Base-by-base conservation (phyloP, 768 basidiomycete genomes). In the Leucosporidium scottii region DNA sequence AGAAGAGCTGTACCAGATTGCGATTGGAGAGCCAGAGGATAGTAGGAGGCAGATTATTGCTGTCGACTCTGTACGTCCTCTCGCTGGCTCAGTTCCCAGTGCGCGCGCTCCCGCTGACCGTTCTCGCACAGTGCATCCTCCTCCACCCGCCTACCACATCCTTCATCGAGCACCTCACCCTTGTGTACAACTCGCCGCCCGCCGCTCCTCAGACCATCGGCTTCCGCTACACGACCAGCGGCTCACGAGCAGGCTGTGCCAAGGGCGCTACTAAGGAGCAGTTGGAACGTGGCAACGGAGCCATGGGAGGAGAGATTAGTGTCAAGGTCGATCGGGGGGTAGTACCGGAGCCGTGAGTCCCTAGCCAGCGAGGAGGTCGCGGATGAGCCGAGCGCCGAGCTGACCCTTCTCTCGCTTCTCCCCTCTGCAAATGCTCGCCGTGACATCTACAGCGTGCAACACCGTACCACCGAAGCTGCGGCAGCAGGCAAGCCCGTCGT, bases 91-190 rank as follows among this genome's bases (percentile, higher is more conserved):
- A 3, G 18, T 18, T n/a, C n/a, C n/a, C n/a, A n/a, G 50, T 34
- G 10, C 31, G 31, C 27, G 28, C 30, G 30, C 30, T 18, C 36
- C 18, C 15, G 61, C 30, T 28, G 21, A 34, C 2, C 34, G 5
- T n/a, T 2, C n/a, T 36, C 34, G 31, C 6, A 13, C 59, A 68
- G 67, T 68, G 67, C 56, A 39, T 27, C 10, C 28, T 68, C 25
- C 61, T 61, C 59, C 57, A 64, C 48, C 23, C 44, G 1, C 18
- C 39, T 1, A 3, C 53, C 3, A 3, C 21, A 12, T 25, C 53
- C 17, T 27, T 69, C n/a, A 6, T 34, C 2, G 67, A 69, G n/a
- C 34, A 39, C 20, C 13, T 69, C 60, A 48, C 55, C 17, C 55
- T 69, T 10, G 48, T 55, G 17, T 50, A n/a, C 34, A 23, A 44